phyloP scores from a whole-genome alignment of 2,329 filamentous ascomycete species.

The Neopestalotiopsis sp. region DNA sequence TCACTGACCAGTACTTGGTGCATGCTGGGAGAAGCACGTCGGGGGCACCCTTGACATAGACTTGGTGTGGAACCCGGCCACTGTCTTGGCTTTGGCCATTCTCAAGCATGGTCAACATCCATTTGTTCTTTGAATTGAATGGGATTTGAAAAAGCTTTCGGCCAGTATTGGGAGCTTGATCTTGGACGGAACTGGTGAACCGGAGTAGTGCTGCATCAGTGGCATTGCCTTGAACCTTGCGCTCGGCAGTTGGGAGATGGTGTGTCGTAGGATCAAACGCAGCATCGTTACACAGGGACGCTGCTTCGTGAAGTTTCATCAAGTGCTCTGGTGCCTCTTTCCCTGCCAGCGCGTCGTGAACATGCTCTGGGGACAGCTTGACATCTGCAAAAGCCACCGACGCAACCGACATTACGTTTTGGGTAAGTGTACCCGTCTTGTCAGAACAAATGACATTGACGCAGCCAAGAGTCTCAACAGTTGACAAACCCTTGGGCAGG shows the following conservation, averaged over 20 bases:
- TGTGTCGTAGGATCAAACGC: slow-evolving; percentile 44
- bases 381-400: slow-evolving; percentile 64
- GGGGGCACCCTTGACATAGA: slow-evolving; percentile 59
- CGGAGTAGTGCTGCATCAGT: slow-evolving; percentile 48
- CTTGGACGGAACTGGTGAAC: slow-evolving; percentile 37
- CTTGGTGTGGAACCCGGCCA: slow-evolving; percentile 55
- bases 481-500: slow-evolving; percentile 46
- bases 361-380: slow-evolving; percentile 54
- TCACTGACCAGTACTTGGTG: slow-evolving; percentile 40
- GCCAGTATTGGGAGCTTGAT: slow-evolving; percentile 22
- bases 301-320: slow-evolving; percentile 22
- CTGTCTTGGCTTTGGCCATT: slow-evolving; percentile 41
- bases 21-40: slow-evolving; percentile 51
- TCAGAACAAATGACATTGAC: slow-evolving; percentile 62
- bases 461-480: slow-evolving; percentile 64
- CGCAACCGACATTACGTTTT: slow-evolving; percentile 65
- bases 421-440: slow-evolving; percentile 65
- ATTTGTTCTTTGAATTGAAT: slow-evolving; percentile 58
- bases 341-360: not conserved
- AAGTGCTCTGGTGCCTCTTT: not conserved
- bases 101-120: slow-evolving; percentile 53
- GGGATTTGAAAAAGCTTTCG: slow-evolving; percentile 44
- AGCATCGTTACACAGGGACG: slow-evolving; percentile 47
- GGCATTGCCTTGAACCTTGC: slow-evolving; percentile 46
- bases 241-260: slow-evolving; percentile 38